A percentile compares a stretch with the other conserved stretches of the same genome.
Conservation (phyloP, 768 basidiomycete species). For the Ramaria sp. region DNA sequence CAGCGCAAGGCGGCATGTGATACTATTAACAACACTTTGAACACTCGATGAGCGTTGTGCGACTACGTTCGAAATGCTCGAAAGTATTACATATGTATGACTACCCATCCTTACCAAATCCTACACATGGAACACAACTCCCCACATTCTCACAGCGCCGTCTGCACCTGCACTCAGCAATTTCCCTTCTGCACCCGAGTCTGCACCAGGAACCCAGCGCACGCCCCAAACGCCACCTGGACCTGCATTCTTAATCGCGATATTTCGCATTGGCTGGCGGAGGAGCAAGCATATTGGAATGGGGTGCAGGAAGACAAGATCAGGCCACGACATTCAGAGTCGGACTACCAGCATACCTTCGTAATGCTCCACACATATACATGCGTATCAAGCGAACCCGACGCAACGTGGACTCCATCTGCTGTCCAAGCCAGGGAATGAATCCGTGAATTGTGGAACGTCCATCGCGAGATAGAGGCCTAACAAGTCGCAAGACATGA, state of each 20-base stretch:
- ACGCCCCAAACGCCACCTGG: slow-evolving; percentile 79
- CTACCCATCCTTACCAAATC: not conserved
- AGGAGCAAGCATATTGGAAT: too few relatives aligned
- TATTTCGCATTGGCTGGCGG: slow-evolving; percentile 47
- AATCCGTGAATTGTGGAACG: slow-evolving; percentile 75
- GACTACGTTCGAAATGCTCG: too few relatives aligned
- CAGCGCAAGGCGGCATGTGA: too few relatives aligned
- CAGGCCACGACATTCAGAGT: not conserved
- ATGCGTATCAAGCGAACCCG: slow-evolving; percentile 87
- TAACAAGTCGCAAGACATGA: slow-evolving; percentile 18
- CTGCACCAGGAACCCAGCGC: slow-evolving; percentile 52
- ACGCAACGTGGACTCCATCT: slow-evolving; percentile 68
- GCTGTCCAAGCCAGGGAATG: slow-evolving; percentile 68
- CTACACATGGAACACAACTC: slow-evolving; percentile 34
- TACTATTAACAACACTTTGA: too few relatives aligned
- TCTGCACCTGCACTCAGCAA: slow-evolving; percentile 74
- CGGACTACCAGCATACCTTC: slow-evolving; percentile 18
- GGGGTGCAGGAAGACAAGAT: not conserved
- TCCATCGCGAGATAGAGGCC: slow-evolving; percentile 71
- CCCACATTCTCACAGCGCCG: slow-evolving; percentile 67
- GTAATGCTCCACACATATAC: slow-evolving; percentile 80
- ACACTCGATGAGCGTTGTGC: too few relatives aligned
- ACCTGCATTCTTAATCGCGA: slow-evolving; percentile 77
- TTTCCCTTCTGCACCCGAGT: slow-evolving; percentile 32
- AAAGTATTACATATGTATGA: too few relatives aligned